A percentile compares a stretch with the other conserved stretches of the same genome.
Conservation (phyloP, 345 rosid species). For the Capsella bursapastoris region DNA sequence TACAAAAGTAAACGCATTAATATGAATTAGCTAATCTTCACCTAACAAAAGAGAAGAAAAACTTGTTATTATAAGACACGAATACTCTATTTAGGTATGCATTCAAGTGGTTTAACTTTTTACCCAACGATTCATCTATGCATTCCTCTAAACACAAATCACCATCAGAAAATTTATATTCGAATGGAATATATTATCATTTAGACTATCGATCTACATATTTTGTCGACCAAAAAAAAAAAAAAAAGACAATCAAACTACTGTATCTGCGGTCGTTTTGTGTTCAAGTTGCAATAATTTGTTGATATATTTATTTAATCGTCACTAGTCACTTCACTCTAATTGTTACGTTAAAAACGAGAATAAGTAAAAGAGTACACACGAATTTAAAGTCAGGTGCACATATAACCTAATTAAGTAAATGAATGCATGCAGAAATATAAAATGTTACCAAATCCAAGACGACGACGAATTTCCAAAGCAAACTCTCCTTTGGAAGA, state of each 20-base stretch:
- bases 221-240: too few relatives aligned
- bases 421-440: constrained; percentile 7
- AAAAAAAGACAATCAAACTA: too few relatives aligned
- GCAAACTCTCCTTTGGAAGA: constrained; percentile 59
- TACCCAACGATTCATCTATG: background rate
- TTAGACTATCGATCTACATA: too few relatives aligned
- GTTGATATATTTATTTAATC: too few relatives aligned
- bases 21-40: constrained; percentile 18
- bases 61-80: background rate
- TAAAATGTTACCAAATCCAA: constrained; percentile 61
- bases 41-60: constrained; percentile 8
- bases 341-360: background rate
- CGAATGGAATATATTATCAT: too few relatives aligned
- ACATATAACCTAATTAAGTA: background rate
- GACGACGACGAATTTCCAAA: constrained; percentile 66
- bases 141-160: background rate
- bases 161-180: background rate
- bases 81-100: background rate
- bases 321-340: background rate
- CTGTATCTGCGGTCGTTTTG: background rate
- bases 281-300: background rate
- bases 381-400: background rate
- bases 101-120: constrained; percentile 4
- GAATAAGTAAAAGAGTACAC: background rate
- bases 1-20: background rate